Base-by-base conservation (phyloP, 2,329 filamentous ascomycete genomes). In the Pseudogymnoascus destructans region DNA sequence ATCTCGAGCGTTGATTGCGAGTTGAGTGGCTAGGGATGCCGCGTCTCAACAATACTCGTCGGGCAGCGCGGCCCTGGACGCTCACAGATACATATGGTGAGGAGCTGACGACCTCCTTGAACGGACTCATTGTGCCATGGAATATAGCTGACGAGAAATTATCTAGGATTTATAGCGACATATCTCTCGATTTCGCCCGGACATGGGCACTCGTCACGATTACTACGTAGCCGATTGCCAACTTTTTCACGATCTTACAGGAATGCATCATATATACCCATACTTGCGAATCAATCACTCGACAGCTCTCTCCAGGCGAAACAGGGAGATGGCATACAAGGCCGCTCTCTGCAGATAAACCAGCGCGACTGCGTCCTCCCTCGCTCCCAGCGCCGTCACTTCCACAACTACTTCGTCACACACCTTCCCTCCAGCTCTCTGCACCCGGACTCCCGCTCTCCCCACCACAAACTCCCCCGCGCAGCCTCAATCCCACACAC, bases 341-440 rank as follows among this genome's bases (percentile, higher is more conserved):
- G 15, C 21, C 54, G 23, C 33, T 13, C 33, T 21, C 54, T 36
- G 5, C 30, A 55, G 21, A 23, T 55, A n/a, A 15, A 7, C 17
- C 54, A 19, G 27, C 54, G 54, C 6, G 17, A 30, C 54, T 33
- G 54, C 11, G 17, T 55, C 17, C 54, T 55, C 21, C 54, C 27
- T 21, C 30, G 25, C 6, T 57, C 46, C 42, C 61, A 58, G 55
- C 60, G 35, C 19, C 66, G 66, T 15, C 36, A 63, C 38, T 97
- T 97, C 71, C 90, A 96, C 74, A 90, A 95, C 66, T 97, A 98
- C 75, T 98, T 98, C 71, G 89, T 97, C 60, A 95, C 93, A 7
- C 89, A 96, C 70, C 80, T 98, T 1, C 92, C 93, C 3, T 95
- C 90, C 15, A 95, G 90, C 11, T 96, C 91, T 3, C 79, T 95